A percentile compares a stretch with the other conserved stretches of the same genome.
These are phyloP conservation scores for Thelephora terrestris DNA, from an alignment of 1,284 basidiomycete genomes.

Conservation along the genomic window DNA sequence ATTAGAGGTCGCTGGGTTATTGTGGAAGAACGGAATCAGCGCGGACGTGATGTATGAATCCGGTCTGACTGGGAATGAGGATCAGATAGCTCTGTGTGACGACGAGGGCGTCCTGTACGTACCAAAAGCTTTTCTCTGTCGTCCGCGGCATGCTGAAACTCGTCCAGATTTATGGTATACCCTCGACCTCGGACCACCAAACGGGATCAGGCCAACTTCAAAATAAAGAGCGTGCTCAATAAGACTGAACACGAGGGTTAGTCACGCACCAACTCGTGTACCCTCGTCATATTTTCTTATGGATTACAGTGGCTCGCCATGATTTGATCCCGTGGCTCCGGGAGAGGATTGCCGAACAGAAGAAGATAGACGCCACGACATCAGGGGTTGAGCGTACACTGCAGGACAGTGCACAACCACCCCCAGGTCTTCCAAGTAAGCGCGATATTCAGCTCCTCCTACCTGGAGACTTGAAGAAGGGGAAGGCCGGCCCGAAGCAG, in stretches of 20 bases:
- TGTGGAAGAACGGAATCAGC: constrained; percentile 78
- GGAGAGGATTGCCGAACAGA: constrained; percentile 68
- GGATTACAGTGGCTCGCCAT: constrained; percentile 45
- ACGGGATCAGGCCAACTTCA: constrained; percentile 60
- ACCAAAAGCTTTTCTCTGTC: not conserved
- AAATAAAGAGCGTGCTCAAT: constrained; percentile 69
- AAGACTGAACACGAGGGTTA: constrained; percentile 65
- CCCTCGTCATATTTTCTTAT: constrained; percentile 1
- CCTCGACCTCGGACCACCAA: constrained; percentile 48
- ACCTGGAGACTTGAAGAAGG: constrained; percentile 63
- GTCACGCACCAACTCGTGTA: constrained; percentile 10
- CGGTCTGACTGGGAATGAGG: constrained; percentile 52
- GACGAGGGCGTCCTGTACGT: constrained; percentile 71
- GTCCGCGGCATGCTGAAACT: not conserved
- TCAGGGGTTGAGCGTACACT: constrained; percentile 35
- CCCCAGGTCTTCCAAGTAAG: constrained; percentile 27
- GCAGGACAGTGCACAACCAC: constrained; percentile 26
- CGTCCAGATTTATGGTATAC: constrained; percentile 57
- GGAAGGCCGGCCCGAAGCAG: constrained; percentile 60
- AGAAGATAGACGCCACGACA: constrained; percentile 54
- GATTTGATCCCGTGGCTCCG: constrained; percentile 67
- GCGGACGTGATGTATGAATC: constrained; percentile 83
- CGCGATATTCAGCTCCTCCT: constrained; percentile 55
- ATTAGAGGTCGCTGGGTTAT: constrained; percentile 64
- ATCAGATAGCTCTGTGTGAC: constrained; percentile 53